These are phyloP conservation scores for Scutellaria minor DNA, from an alignment of 257 asterid species.

Conservation along the genomic window DNA sequence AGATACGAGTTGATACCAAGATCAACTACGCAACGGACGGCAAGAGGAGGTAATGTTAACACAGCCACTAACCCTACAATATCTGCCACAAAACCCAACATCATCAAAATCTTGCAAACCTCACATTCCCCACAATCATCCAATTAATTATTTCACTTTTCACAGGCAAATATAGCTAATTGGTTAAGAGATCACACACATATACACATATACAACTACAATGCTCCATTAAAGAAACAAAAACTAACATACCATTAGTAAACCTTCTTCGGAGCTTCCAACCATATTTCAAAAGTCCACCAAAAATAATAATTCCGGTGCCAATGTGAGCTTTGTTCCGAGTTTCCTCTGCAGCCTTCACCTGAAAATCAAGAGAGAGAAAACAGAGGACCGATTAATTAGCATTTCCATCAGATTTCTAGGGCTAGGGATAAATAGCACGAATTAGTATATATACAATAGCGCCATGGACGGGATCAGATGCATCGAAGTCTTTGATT, in stretches of 20 bases:
- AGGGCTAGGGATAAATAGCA: too few relatives aligned
- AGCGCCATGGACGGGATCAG: conserved; percentile 15
- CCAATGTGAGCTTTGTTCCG: conserved; percentile 3
- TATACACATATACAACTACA: not conserved
- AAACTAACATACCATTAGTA: not conserved
- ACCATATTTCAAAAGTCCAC: not conserved
- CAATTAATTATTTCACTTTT: not conserved
- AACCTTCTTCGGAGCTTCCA: conserved; percentile 11
- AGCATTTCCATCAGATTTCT: too few relatives aligned
- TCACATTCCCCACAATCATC: not conserved
- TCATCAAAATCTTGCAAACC: not conserved
- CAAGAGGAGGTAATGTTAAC: not conserved
- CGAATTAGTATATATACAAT: not conserved
- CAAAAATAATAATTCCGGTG: conserved; percentile 11
- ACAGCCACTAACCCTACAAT: conserved; percentile 1
- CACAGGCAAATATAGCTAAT: not conserved
- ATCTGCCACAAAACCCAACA: not conserved
- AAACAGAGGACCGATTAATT: not conserved
- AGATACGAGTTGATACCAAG: not conserved
- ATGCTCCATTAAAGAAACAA: too few relatives aligned
- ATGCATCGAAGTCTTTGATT: conserved; percentile 5
- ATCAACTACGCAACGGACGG: not conserved
- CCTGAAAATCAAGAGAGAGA: conserved; percentile 4
- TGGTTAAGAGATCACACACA: not conserved
- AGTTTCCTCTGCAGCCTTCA: conserved; percentile 14